Conservation (phyloP, 345 rosid species). For the Populus alba region DNA sequence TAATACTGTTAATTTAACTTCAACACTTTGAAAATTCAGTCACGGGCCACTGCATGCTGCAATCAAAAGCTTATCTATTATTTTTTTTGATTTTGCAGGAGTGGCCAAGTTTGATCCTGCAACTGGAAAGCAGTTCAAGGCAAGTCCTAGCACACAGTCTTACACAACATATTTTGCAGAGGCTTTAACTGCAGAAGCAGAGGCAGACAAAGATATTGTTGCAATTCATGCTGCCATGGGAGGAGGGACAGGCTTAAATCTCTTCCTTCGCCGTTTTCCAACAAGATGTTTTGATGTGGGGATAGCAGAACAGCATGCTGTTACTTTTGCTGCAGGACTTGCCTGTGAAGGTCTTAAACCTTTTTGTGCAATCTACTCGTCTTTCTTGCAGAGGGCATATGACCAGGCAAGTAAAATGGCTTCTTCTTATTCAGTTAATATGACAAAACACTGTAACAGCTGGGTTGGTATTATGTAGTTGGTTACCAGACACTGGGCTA, state of each 20-base stretch:
- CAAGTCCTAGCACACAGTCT: conserved; percentile 57
- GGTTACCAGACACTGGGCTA: not conserved
- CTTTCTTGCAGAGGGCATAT: conserved; percentile 96
- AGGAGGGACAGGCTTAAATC: conserved; percentile 93
- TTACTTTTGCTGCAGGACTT: conserved; percentile 96
- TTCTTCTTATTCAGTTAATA: not conserved
- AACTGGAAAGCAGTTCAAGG: conserved; percentile 92
- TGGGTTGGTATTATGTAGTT: not conserved
- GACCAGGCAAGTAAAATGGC: conserved; percentile 67
- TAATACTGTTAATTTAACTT: not conserved
- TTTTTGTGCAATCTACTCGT: conserved; percentile 89
- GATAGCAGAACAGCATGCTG: conserved; percentile 97
- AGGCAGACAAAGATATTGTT: conserved; percentile 73
- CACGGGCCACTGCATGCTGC: not conserved
- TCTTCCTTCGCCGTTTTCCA: conserved; percentile 84
- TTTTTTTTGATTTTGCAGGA: conserved; percentile 43
- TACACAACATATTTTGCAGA: conserved; percentile 92
- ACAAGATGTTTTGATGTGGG: conserved; percentile 92
- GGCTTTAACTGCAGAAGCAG: conserved; percentile 92
- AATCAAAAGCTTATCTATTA: not conserved
- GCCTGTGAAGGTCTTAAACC: conserved; percentile 97
- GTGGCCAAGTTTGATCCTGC: conserved; percentile 91
- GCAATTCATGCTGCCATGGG: conserved; percentile 99
- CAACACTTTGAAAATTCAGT: not conserved
- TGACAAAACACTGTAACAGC: not conserved